Percentiles rank a stretch among this genome's conserved stretches.
Conservation (phyloP, 257 asterid species). For the Solanum sparsipilum region DNA sequence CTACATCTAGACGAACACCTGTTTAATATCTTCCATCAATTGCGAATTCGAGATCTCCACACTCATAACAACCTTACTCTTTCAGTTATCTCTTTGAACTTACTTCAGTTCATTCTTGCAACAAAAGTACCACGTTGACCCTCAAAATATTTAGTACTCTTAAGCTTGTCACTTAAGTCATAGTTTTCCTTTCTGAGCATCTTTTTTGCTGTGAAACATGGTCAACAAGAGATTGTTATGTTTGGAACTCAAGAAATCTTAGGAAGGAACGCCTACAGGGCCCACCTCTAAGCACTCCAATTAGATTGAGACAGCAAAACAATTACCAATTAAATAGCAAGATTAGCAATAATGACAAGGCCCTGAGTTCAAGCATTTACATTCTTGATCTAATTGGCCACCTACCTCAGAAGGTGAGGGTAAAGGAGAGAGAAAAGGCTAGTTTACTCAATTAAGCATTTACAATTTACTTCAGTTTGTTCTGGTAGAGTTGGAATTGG, state of each 20-base stretch:
- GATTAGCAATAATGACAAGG: background rate
- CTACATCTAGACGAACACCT: background rate
- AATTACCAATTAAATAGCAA: background rate
- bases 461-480: background rate
- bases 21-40: background rate
- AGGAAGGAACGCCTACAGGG: background rate
- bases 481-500: background rate
- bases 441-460: background rate
- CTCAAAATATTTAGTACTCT: background rate
- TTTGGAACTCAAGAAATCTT: background rate
- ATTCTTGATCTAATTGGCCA: background rate
- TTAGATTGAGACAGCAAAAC: background rate
- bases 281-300: background rate
- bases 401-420: background rate
- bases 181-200: background rate
- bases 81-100: background rate
- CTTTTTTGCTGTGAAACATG: background rate
- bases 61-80: background rate
- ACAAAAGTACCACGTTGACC: background rate
- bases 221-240: background rate
- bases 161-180: background rate
- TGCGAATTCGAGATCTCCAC: background rate
- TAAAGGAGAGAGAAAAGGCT: background rate
- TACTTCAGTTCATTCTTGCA: background rate
- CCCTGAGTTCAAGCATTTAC: background rate